phyloP scores from a whole-genome alignment of 495 filamentous ascomycete species.

The Penicillium argentinense region DNA sequence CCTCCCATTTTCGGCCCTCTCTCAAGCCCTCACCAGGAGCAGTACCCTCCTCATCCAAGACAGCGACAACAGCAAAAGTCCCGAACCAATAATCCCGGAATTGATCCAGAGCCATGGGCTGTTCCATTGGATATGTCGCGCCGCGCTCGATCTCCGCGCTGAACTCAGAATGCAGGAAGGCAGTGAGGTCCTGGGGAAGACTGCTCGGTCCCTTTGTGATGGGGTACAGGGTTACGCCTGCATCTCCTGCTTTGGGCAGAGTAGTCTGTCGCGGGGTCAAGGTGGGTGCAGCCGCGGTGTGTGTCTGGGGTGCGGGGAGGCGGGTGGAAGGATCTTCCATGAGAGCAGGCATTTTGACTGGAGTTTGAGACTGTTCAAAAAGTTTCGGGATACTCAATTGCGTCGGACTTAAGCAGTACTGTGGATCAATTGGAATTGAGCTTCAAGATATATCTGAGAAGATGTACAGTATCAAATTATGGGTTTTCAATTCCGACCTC shows the following conservation, averaged over 20 bases:
- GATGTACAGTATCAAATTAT: not conserved
- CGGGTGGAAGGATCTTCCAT: slow-evolving; percentile 72
- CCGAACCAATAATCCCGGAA: slow-evolving; percentile 94
- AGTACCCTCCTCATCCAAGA: slow-evolving; percentile 58
- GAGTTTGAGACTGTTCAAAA: not conserved
- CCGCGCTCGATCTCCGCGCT: slow-evolving; percentile 88
- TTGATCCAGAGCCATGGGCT: slow-evolving; percentile 64
- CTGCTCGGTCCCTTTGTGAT: slow-evolving; percentile 64
- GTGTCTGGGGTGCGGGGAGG: slow-evolving; percentile 54
- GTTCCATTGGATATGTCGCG: slow-evolving; percentile 90
- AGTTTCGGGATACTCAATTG: not conserved
- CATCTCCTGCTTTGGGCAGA: slow-evolving; percentile 67
- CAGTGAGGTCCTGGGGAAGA: slow-evolving; percentile 51
- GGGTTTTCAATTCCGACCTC: not conserved
- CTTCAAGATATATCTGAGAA: no score
- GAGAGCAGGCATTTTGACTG: slow-evolving; percentile 49
- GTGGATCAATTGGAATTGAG: no score
- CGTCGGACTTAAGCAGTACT: no score
- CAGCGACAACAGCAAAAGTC: slow-evolving; percentile 86
- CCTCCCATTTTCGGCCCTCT: slow-evolving; percentile 71
- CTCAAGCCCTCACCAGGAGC: slow-evolving; percentile 20
- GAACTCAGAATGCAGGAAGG: slow-evolving; percentile 77
- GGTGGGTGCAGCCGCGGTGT: slow-evolving; percentile 52
- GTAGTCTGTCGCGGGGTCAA: slow-evolving; percentile 76
- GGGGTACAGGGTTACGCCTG: slow-evolving; percentile 80